phyloP scores from a whole-genome alignment of 768 basidiomycete genomes.

The Leccinellum rugosiceps region DNA sequence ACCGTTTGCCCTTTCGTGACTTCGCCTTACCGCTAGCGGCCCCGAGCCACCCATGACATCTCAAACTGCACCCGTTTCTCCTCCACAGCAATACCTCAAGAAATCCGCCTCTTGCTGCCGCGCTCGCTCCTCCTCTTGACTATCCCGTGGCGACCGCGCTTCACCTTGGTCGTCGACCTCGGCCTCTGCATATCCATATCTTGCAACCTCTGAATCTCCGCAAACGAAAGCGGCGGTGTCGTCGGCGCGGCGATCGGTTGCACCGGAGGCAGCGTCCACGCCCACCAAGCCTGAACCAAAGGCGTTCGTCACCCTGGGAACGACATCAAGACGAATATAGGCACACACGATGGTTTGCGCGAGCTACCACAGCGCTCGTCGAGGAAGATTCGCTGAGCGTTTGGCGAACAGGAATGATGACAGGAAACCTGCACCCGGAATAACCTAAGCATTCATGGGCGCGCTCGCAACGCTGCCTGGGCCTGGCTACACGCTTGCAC shows the following conservation, averaged over 20 bases:
- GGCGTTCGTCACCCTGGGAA: background rate
- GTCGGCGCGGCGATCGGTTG: slow-evolving; percentile 41
- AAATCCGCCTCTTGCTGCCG: slow-evolving; percentile 74
- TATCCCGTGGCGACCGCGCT: slow-evolving; percentile 70
- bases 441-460: background rate
- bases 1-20: no score
- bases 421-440: slow-evolving; percentile 31
- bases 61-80: slow-evolving; percentile 66
- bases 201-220: slow-evolving; percentile 83
- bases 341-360: slow-evolving; percentile 51
- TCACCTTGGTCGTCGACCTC: slow-evolving; percentile 40
- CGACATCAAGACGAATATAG: background rate
- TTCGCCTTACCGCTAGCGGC: no score
- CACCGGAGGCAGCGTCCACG: slow-evolving; percentile 53
- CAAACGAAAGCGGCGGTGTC: slow-evolving; percentile 53
- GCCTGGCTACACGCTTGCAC: background rate
- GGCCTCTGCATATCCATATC: slow-evolving; percentile 47
- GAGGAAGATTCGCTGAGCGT: slow-evolving; percentile 26
- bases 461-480: background rate
- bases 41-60: slow-evolving; percentile 16
- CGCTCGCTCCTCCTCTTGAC: slow-evolving; percentile 79
- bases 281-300: slow-evolving; percentile 28
- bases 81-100: slow-evolving; percentile 84
- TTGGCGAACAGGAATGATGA: slow-evolving; percentile 60
- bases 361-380: slow-evolving; percentile 19